These are phyloP conservation scores for Tilletia indica DNA, from an alignment of 1,284 basidiomycete genomes.

Conservation along the genomic window DNA sequence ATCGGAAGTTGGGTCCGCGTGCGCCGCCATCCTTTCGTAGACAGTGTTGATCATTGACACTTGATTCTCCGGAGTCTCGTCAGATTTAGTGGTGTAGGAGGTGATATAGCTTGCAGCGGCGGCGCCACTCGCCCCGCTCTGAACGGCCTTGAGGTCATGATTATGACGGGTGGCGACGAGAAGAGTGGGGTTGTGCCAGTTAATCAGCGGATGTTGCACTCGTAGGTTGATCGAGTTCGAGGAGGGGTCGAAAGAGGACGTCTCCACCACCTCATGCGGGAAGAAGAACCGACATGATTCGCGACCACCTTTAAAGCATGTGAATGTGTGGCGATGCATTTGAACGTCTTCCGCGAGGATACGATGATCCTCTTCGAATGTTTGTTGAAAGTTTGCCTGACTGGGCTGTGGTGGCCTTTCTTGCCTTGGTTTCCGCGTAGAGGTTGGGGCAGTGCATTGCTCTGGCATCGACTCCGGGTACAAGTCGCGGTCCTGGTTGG, in stretches of 20 bases:
- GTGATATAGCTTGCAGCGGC: not conserved
- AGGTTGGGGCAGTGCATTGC: too few relatives aligned
- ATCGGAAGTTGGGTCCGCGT: not conserved
- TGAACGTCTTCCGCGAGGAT: not conserved
- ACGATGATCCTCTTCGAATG: not conserved
- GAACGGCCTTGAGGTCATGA: conserved; percentile 3
- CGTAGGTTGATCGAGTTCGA: not conserved
- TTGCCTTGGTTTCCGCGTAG: not conserved
- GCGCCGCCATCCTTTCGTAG: not conserved
- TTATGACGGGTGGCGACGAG: conserved; percentile 2
- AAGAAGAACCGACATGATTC: not conserved
- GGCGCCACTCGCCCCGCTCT: too few relatives aligned
- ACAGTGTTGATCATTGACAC: not conserved
- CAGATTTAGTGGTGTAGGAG: conserved; percentile 1
- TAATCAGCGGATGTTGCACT: not conserved
- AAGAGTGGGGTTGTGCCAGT: not conserved
- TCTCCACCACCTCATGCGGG: not conserved
- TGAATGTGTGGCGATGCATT: not conserved
- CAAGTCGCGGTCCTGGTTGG: too few relatives aligned
- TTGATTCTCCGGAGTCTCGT: not conserved
- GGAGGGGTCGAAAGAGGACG: not conserved
- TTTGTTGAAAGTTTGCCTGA: not conserved
- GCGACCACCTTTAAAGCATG: not conserved
- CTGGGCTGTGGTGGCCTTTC: not conserved
- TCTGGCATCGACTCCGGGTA: too few relatives aligned